Conservation (phyloP, 2,329 filamentous ascomycete species). For the Botrytis byssoidea region DNA sequence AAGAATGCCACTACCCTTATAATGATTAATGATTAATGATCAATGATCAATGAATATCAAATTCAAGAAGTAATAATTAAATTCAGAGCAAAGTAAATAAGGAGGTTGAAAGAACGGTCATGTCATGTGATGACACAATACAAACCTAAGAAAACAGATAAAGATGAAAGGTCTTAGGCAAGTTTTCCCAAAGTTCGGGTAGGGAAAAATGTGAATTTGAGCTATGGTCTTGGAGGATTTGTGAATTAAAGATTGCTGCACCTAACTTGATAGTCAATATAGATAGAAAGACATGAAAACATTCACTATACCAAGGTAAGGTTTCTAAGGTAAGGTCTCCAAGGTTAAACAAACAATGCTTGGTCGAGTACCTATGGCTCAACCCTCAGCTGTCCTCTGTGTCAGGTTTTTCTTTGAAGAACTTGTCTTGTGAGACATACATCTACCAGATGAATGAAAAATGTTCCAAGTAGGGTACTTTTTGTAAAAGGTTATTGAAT, state of each 20-base stretch:
- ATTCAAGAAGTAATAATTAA: not conserved
- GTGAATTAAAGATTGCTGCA: not conserved
- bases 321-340: too few species aligned
- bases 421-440: not conserved
- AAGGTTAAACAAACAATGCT: not conserved
- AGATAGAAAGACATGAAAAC: not conserved
- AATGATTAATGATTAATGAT: not conserved
- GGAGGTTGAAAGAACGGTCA: not conserved
- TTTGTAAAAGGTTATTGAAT: too few species aligned
- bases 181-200: not conserved
- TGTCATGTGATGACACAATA: not conserved
- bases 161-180: not conserved
- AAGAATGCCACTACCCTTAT: not conserved
- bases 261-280: too few species aligned
- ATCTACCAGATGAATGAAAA: too few species aligned
- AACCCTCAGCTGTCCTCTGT: not conserved
- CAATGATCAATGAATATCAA: too few species aligned
- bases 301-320: not conserved
- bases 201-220: not conserved
- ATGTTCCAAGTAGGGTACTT: too few species aligned
- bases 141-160: too few species aligned
- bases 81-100: not conserved
- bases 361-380: not conserved
- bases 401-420: not conserved
- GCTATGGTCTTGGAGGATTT: fast-evolving